Percentiles rank a stretch among this genome's conserved stretches.
Evolutionary conservation across 768 basidiomycete genomes (phyloP).

Genomic region (Galerina sulciceps): DNA sequence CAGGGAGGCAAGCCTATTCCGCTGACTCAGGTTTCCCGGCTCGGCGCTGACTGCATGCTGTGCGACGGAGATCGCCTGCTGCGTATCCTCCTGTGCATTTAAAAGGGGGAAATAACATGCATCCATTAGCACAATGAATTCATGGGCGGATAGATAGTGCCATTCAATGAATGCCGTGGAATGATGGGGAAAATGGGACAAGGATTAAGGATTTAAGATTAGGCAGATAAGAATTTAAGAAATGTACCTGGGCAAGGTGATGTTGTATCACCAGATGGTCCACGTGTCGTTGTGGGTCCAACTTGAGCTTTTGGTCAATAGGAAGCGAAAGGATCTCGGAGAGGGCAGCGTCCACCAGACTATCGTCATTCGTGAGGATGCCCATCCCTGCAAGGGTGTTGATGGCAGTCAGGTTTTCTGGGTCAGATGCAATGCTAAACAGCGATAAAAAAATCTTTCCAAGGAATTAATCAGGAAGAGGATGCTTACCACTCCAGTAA

Average conservation of each 20-base stretch:
- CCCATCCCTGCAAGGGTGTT: slow-evolving; percentile 90
- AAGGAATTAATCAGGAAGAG: background rate
- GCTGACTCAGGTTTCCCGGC: slow-evolving; percentile 47
- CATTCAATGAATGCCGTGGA: background rate
- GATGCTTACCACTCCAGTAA: slow-evolving; percentile 78
- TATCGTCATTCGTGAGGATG: slow-evolving; percentile 76
- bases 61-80: slow-evolving; percentile 52
- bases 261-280: slow-evolving; percentile 75
- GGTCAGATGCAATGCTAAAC: slow-evolving; percentile 73
- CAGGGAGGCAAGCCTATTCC: slow-evolving; percentile 60
- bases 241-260: slow-evolving; percentile 68
- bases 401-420: slow-evolving; percentile 81
- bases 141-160: slow-evolving; percentile 24
- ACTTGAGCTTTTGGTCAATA: slow-evolving; percentile 60
- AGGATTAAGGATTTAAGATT: background rate
- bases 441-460: slow-evolving; percentile 1
- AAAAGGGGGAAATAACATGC: background rate
- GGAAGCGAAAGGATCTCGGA: slow-evolving; percentile 79
- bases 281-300: slow-evolving; percentile 75
- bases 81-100: slow-evolving; percentile 20
- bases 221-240: background rate
- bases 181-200: slow-evolving; percentile 1
- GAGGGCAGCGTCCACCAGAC: slow-evolving; percentile 83
- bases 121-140: background rate
- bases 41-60: slow-evolving; percentile 63